Percentiles rank a stretch among this genome's conserved stretches.
These are phyloP conservation scores for Hypericum androsaemum DNA, from an alignment of 345 rosid species.

Conservation along the genomic window DNA sequence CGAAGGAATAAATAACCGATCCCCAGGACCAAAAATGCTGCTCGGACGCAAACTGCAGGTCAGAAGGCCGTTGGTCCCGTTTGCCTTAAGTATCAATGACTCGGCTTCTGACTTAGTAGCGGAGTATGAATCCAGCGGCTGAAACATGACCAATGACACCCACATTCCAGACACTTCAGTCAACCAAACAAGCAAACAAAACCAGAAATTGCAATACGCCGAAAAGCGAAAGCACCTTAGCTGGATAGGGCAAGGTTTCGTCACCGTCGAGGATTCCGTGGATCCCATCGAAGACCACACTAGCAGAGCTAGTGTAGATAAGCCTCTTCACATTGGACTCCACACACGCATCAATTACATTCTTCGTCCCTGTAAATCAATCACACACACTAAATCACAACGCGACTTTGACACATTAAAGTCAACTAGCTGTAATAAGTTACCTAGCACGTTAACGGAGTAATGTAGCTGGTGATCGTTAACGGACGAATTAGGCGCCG, in stretches of 20 bases:
- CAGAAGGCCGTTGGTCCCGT: slow-evolving; percentile 62
- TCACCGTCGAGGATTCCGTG: slow-evolving; percentile 50
- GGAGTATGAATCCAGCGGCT: slow-evolving; percentile 84
- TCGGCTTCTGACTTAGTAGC: slow-evolving; percentile 91
- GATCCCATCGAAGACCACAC: slow-evolving; percentile 83
- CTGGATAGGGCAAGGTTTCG: slow-evolving; percentile 62
- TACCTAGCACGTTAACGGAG: slow-evolving; percentile 88
- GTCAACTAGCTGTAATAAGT: slow-evolving; percentile 62
- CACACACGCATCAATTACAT: slow-evolving; percentile 74
- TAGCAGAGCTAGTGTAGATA: slow-evolving; percentile 87
- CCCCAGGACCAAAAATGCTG: slow-evolving; percentile 92
- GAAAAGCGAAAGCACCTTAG: slow-evolving; percentile 32
- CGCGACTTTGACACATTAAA: slow-evolving; percentile 75
- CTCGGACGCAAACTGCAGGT: slow-evolving; percentile 95
- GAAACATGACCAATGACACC: slow-evolving; percentile 21
- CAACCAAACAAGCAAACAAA: background rate
- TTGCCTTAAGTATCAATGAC: slow-evolving; percentile 53
- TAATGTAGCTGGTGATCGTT: slow-evolving; percentile 70
- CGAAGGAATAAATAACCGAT: slow-evolving; percentile 72
- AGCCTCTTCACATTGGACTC: slow-evolving; percentile 73
- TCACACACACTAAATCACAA: background rate
- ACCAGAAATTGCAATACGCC: too few species aligned
- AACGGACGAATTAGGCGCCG: slow-evolving; percentile 90
- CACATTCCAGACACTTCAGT: background rate
- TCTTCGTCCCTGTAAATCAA: slow-evolving; percentile 46